Evolutionary conservation across 345 rosid species (phyloP).

Genomic region (Punica granatum): DNA sequence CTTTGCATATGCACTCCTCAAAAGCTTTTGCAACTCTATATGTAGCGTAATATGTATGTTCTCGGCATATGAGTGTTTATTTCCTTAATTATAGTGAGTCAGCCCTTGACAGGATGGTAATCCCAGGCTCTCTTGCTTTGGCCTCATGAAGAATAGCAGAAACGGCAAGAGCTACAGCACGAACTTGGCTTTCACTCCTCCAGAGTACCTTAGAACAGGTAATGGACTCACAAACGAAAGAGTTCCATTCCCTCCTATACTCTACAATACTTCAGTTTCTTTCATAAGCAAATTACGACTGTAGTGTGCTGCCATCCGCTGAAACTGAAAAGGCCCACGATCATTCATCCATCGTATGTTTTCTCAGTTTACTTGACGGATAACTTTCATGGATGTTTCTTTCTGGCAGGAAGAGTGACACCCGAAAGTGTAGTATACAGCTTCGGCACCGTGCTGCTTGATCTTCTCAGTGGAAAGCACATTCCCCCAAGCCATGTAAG

Average conservation of each 20-base stretch:
- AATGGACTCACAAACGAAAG: too few species aligned
- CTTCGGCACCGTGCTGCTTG: slow-evolving; percentile 38
- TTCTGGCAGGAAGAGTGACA: slow-evolving; percentile 35
- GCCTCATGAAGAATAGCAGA: slow-evolving; percentile 46
- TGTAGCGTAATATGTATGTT: not conserved
- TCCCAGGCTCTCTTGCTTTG: slow-evolving; percentile 49
- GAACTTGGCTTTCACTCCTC: slow-evolving; percentile 47
- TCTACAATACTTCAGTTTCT: not conserved
- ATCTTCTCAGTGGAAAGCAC: too few species aligned
- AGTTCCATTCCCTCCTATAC: too few species aligned
- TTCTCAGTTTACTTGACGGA: not conserved
- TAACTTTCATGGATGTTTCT: not conserved
- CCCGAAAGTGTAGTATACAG: slow-evolving; percentile 40
- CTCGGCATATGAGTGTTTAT: not conserved
- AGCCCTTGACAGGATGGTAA: slow-evolving; percentile 30
- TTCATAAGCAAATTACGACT: not conserved
- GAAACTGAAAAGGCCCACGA: not conserved
- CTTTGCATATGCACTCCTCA: not conserved
- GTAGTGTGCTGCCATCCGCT: not conserved
- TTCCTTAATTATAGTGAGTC: slow-evolving; percentile 2
- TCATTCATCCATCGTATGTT: not conserved
- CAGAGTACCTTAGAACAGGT: slow-evolving; percentile 45
- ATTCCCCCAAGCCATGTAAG: slow-evolving; percentile 44
- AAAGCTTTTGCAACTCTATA: not conserved
- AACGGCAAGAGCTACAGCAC: slow-evolving; percentile 45